phyloP scores from a whole-genome alignment of 208 protist genomes.

The Strigomonas galati region DNA sequence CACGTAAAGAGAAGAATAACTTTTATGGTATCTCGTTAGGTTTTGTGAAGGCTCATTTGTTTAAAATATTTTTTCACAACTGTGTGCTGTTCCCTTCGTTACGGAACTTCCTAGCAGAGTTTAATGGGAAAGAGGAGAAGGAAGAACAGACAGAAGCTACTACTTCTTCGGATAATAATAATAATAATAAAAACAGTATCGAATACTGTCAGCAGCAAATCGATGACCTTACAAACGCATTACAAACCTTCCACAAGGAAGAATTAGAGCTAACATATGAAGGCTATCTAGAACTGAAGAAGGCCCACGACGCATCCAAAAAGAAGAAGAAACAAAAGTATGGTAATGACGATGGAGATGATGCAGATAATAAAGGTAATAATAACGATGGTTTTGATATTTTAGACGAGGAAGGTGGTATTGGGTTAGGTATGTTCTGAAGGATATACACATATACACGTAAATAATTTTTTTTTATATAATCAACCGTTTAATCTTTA shows the following conservation, averaged over 20 bases:
- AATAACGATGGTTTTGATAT: conserved; percentile 16
- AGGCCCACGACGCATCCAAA: too few species aligned
- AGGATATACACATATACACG: neutral
- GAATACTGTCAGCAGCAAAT: too few species aligned
- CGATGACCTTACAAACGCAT: too few species aligned
- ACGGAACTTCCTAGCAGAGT: conserved; percentile 37
- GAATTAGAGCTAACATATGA: too few species aligned
- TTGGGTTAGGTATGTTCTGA: conserved; percentile 9
- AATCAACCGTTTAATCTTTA: conserved; percentile 5
- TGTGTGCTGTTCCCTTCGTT: conserved; percentile 56
- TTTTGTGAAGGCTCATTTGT: conserved; percentile 86
- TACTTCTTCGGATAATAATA: neutral
- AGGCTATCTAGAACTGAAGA: too few species aligned
- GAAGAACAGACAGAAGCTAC: conserved; percentile 1
- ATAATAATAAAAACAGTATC: too few species aligned
- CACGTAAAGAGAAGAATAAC: too few species aligned
- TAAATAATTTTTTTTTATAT: conserved; percentile 3
- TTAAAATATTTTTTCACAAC: conserved; percentile 87
- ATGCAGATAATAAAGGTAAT: too few species aligned
- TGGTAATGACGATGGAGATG: too few species aligned
- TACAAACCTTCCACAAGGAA: too few species aligned
- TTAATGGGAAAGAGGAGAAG: conserved; percentile 25
- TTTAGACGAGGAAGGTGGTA: conserved; percentile 1
- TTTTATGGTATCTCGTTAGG: too few species aligned
- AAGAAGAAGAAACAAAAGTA: too few species aligned